Conservation (phyloP, 2,329 filamentous ascomycete species). For the Trichoderma sp. region DNA sequence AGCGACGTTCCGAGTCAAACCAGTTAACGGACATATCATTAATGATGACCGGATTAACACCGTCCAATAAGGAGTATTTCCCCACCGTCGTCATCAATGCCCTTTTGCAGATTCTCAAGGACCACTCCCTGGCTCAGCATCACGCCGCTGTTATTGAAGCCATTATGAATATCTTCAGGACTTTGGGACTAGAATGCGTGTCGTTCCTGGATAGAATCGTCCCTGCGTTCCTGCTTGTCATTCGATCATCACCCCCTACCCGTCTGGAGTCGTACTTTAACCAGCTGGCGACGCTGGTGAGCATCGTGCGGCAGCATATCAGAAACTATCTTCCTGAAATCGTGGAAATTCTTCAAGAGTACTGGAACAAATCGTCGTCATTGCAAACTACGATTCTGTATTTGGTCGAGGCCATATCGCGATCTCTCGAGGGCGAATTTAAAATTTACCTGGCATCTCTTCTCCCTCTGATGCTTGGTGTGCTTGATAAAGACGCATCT, state of each 20-base stretch:
- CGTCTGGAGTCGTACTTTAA: conserved; percentile 96
- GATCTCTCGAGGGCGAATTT: conserved; percentile 95
- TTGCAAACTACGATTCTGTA: conserved; percentile 90
- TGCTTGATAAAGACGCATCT: conserved; percentile 83
- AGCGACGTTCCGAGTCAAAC: conserved; percentile 65
- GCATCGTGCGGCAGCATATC: conserved; percentile 95
- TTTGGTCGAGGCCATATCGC: conserved; percentile 90
- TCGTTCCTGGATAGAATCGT: conserved; percentile 93
- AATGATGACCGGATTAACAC: conserved; percentile 96
- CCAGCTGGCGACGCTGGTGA: conserved; percentile 88
- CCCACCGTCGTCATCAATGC: conserved; percentile 98
- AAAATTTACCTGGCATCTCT: conserved; percentile 91
- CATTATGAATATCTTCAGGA: conserved; percentile 98
- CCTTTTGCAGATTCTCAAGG: conserved; percentile 86
- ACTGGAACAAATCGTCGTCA: conserved; percentile 80
- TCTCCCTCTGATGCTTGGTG: conserved; percentile 90
- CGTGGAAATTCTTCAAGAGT: conserved; percentile 82
- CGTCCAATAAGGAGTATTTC: conserved; percentile 97
- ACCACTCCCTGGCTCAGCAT: conserved; percentile 85
- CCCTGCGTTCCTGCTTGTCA: conserved; percentile 88
- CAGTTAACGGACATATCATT: conserved; percentile 89
- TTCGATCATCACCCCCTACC: conserved; percentile 75
- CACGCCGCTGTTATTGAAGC: conserved; percentile 95
- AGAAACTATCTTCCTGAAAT: conserved; percentile 87
- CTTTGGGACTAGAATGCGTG: conserved; percentile 92